phyloP scores from a whole-genome alignment of 352 stramenopile species.

The Globisporangium nodosum region DNA sequence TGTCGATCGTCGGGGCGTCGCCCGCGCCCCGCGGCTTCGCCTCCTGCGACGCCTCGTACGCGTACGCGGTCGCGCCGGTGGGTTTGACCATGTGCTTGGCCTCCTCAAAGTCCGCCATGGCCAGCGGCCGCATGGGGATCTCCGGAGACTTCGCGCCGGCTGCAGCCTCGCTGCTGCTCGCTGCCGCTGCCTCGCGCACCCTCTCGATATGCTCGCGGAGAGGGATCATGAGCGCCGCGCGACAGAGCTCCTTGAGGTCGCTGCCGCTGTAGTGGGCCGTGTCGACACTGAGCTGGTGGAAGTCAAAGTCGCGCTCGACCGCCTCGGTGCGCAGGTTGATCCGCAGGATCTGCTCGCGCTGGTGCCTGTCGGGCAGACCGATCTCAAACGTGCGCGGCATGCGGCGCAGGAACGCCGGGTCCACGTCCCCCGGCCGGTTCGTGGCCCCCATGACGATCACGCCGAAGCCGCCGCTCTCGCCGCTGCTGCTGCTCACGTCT shows the following conservation, averaged over 20 bases:
- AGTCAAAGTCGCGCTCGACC: slow-evolving; percentile 70
- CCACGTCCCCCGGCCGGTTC: slow-evolving; percentile 90
- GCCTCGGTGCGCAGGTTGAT: slow-evolving; percentile 89
- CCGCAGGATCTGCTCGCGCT: slow-evolving; percentile 92
- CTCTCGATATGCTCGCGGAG: slow-evolving; percentile 79
- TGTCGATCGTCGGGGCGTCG: slow-evolving; percentile 46
- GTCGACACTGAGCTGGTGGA: slow-evolving; percentile 72
- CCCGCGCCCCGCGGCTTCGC: slow-evolving; percentile 15
- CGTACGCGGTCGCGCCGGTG: slow-evolving; percentile 73
- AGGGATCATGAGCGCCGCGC: slow-evolving; percentile 83
- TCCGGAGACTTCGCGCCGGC: slow-evolving; percentile 2
- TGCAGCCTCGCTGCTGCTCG: slow-evolving; percentile 11
- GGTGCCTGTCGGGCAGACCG: slow-evolving; percentile 77
- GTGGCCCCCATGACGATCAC: slow-evolving; percentile 97
- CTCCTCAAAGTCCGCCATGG: slow-evolving; percentile 83
- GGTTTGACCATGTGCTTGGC: slow-evolving; percentile 81
- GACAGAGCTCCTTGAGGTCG: slow-evolving; percentile 91
- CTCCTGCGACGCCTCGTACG: slow-evolving; percentile 65
- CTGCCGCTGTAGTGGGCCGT: slow-evolving; percentile 94
- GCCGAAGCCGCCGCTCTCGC: slow-evolving; percentile 68
- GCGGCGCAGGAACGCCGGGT: slow-evolving; percentile 93
- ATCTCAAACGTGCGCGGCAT: slow-evolving; percentile 97
- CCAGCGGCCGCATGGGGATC: slow-evolving; percentile 58
- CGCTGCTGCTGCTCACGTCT: slow-evolving; percentile 62
- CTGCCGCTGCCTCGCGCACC: slow-evolving; percentile 28